Percentiles rank a stretch among this genome's conserved stretches.
Conservation (phyloP, 352 stramenopile genomes). For the Phytophthora sp. region DNA sequence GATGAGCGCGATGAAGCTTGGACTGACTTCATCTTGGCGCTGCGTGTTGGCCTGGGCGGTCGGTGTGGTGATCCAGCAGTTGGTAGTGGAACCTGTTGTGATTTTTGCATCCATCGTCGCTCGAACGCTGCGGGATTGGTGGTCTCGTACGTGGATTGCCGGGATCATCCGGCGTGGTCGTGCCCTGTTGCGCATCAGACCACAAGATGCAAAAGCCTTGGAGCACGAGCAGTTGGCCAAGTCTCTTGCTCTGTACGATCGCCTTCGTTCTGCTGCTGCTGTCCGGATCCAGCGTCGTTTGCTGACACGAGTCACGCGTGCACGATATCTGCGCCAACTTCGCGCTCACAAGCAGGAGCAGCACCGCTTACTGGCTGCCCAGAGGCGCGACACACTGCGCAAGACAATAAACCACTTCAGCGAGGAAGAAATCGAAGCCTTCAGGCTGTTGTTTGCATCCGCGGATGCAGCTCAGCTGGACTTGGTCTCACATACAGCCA, state of each 20-base stretch:
- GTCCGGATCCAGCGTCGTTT: conserved; percentile 71
- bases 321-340: conserved; percentile 55
- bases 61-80: conserved; percentile 51
- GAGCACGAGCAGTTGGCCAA: conserved; percentile 32
- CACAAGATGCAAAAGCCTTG: conserved; percentile 20
- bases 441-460: conserved; percentile 66
- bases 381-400: conserved; percentile 50
- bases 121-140: conserved; percentile 67
- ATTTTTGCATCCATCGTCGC: conserved; percentile 59
- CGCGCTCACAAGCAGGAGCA: conserved; percentile 50
- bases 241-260: conserved; percentile 72
- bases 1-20: conserved; percentile 52
- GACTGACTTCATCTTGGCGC: conserved; percentile 51
- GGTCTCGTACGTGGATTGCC: conserved; percentile 48
- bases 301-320: conserved; percentile 56
- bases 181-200: conserved; percentile 50
- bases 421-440: conserved; percentile 67
- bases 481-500: conserved; percentile 69
- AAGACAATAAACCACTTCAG: conserved; percentile 69
- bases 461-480: conserved; percentile 67
- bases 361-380: conserved; percentile 44
- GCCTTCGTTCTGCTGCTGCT: conserved; percentile 69
- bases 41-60: conserved; percentile 61
- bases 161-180: conserved; percentile 55
- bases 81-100: conserved; percentile 55